These are phyloP conservation scores for Yarrowia sp. DNA, from an alignment of 805 yeast genomes.

Conservation along the genomic window DNA sequence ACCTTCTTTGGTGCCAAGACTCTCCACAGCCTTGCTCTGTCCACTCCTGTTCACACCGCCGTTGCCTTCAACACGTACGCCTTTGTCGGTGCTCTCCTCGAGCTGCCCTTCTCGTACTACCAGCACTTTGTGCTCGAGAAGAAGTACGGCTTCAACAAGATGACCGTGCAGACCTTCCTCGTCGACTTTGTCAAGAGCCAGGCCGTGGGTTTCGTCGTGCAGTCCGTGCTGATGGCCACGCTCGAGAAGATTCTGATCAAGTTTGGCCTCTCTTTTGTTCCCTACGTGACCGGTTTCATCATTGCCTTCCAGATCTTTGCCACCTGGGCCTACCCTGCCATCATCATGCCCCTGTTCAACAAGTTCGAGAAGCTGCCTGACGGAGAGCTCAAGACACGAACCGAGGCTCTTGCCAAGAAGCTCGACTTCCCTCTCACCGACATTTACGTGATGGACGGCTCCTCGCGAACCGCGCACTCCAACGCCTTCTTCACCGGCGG, in stretches of 20 bases:
- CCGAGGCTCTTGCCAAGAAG: slow-evolving; percentile 71
- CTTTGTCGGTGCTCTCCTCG: slow-evolving; percentile 51
- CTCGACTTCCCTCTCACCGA: slow-evolving; percentile 84
- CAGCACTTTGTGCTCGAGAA: slow-evolving; percentile 87
- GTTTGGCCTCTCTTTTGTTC: slow-evolving; percentile 77
- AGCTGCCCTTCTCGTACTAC: slow-evolving; percentile 72
- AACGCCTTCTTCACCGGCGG: slow-evolving; percentile 95
- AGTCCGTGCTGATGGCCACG: slow-evolving; percentile 69
- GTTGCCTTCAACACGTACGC: slow-evolving; percentile 55
- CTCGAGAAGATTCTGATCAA: slow-evolving; percentile 77
- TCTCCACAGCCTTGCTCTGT: slow-evolving; percentile 24
- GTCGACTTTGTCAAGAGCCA: slow-evolving; percentile 66
- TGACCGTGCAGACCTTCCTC: slow-evolving; percentile 68
- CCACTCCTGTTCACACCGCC: slow-evolving; percentile 57
- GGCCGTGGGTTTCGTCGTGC: slow-evolving; percentile 54
- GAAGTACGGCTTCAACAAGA: slow-evolving; percentile 88
- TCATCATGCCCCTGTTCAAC: slow-evolving; percentile 91
- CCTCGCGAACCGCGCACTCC: slow-evolving; percentile 92
- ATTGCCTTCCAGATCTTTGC: slow-evolving; percentile 68
- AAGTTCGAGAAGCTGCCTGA: slow-evolving; percentile 85
- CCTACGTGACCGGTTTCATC: slow-evolving; percentile 72
- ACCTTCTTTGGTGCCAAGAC: slow-evolving; percentile 62
- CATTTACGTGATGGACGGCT: slow-evolving; percentile 91
- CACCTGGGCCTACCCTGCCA: slow-evolving; percentile 74
- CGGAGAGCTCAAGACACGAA: slow-evolving; percentile 79